Evolutionary conservation across 495 filamentous ascomycete genomes (phyloP), one percentile per base, ranked within the genome.

Genomic region (Pseudevernia furfuracea): DNA sequence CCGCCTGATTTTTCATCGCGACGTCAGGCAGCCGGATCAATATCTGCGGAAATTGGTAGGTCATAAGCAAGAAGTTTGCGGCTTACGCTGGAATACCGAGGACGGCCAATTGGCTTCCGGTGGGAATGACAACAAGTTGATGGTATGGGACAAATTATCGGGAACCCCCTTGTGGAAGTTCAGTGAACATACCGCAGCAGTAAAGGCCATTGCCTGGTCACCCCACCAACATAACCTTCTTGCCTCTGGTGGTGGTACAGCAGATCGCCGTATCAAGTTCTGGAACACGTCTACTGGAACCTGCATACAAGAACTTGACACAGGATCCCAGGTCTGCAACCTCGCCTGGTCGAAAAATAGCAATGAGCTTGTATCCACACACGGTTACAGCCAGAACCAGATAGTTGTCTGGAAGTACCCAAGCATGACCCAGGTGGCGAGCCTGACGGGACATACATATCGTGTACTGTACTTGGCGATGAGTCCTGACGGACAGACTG

Each of bases 331-430:
- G 73, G 94, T 98, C 34, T 97, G 94, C 77, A 98, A 97, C 73
- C 81, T 98, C 21, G 88, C 91, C 12, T 98, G 95, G 94, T 89
- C 84, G 25, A 93, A 91, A 73, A 97, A 96, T 71, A 92, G 88
- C 34, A 96, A 96, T 73, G 94, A 98, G 77, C 88, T 98, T 68
- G 94, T 98, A 66, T 92, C 87, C 48, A 98, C 94, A 6, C 94
- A 98, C 72, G 94, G 94, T n/a, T 98, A 96, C 78, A 88, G 84
- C 62, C 95, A 98, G 73, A 96, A 98, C 71, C 92, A 97, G 73
- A 96, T 98, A 68, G 91, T 97, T 23, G 87, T 98, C 63, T 98
- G 94, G 94, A 97, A 97, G 72, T 97, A 97, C 72, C 94, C 94
- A 2, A 89, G 85, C 70, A 97, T 98, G 95, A 89, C 89, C 46